Conservation (phyloP, 208 protist species). For the Spongospora subterranea region DNA sequence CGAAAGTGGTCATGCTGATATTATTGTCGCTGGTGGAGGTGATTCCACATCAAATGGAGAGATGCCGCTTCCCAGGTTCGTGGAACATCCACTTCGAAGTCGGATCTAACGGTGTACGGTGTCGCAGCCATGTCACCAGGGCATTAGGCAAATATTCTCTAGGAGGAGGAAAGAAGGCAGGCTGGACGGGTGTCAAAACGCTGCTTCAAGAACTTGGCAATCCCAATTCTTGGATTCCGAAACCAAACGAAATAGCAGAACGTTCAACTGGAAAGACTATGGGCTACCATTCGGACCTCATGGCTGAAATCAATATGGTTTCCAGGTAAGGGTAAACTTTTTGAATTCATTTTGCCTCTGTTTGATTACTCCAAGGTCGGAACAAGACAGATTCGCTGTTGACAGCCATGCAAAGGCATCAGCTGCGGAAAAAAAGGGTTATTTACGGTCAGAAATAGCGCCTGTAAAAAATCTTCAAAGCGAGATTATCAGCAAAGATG, state of each 20-base stretch:
- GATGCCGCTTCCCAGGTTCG: constrained; percentile 73
- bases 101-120: background rate
- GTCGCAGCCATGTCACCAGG: background rate
- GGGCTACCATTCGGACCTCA: constrained; percentile 84
- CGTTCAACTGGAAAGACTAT: constrained; percentile 85
- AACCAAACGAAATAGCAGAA: constrained; percentile 75
- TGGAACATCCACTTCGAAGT: no score
- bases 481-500: constrained; percentile 76
- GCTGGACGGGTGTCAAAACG: constrained; percentile 27
- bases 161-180: constrained; percentile 48
- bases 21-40: constrained; percentile 83
- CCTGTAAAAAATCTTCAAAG: constrained; percentile 69
- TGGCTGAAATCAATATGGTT: constrained; percentile 81
- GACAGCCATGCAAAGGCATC: constrained; percentile 78
- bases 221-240: constrained; percentile 78
- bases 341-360: background rate
- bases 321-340: constrained; percentile 59
- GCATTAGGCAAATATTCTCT: constrained; percentile 47
- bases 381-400: constrained; percentile 80
- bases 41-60: constrained; percentile 83
- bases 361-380: background rate
- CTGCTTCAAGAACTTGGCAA: constrained; percentile 71
- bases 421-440: constrained; percentile 72
- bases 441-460: constrained; percentile 80
- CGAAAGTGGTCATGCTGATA: constrained; percentile 79